Percentiles rank a stretch among this genome's conserved stretches.
Conservation (phyloP, 768 basidiomycete species). For the Boletus fagicola region DNA sequence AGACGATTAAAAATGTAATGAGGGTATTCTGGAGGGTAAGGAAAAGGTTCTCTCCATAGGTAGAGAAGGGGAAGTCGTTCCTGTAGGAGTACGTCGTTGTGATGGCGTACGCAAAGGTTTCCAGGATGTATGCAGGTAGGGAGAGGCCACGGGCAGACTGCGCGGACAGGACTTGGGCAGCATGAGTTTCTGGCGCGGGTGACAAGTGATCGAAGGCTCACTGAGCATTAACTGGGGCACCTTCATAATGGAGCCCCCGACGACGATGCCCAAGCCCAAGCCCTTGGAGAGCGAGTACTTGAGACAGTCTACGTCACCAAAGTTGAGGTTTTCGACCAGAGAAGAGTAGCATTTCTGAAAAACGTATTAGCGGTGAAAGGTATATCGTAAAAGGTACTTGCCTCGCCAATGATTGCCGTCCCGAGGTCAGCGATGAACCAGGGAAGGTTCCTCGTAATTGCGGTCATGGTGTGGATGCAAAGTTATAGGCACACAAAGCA, state of each 20-base stretch:
- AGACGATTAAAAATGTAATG: constrained; percentile 86
- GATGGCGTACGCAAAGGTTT: constrained; percentile 89
- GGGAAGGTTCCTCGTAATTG: constrained; percentile 82
- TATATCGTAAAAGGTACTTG: constrained; percentile 27
- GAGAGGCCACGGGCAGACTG: constrained; percentile 86
- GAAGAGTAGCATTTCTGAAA: constrained; percentile 87
- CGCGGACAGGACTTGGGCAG: constrained; percentile 57
- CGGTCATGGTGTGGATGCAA: constrained; percentile 50
- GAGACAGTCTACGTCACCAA: constrained; percentile 77
- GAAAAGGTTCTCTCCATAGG: constrained; percentile 97
- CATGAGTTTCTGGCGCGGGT: neutral
- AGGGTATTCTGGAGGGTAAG: constrained; percentile 83
- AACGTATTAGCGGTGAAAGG: neutral
- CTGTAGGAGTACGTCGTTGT: constrained; percentile 84
- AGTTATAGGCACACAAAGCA: neutral
- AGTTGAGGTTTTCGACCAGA: constrained; percentile 81
- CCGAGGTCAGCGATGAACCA: constrained; percentile 82
- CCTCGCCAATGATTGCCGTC: constrained; percentile 78
- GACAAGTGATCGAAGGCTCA: constrained; percentile 35
- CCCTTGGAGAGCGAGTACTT: constrained; percentile 92
- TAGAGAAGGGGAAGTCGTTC: constrained; percentile 89
- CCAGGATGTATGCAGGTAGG: constrained; percentile 81
- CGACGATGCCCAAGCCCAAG: constrained; percentile 87
- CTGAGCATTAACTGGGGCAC: constrained; percentile 89
- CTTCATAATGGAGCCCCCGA: constrained; percentile 94